Evolutionary conservation across 2,329 filamentous ascomycete species (phyloP).

Genomic region (Botrytis byssoidea): DNA sequence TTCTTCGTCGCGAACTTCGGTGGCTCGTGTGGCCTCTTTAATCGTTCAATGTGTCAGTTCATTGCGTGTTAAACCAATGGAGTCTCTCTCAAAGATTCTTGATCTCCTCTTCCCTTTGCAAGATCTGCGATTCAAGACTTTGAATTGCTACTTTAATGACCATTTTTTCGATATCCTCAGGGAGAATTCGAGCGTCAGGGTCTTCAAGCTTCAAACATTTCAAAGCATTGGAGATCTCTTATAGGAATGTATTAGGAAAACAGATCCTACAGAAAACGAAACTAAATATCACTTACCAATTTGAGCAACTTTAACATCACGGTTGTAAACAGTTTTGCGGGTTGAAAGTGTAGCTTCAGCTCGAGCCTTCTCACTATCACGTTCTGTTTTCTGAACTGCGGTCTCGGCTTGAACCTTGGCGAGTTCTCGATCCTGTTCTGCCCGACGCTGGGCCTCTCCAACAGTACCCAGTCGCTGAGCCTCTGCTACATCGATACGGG

Average conservation of each 20-base stretch:
- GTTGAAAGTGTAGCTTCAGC: conserved; percentile 76
- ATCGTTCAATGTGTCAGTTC: not conserved
- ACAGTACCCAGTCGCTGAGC: conserved; percentile 67
- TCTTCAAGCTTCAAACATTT: not conserved
- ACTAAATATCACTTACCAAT: conserved; percentile 44
- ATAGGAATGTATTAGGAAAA: not conserved
- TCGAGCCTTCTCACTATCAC: conserved; percentile 75
- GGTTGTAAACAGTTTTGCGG: conserved; percentile 67
- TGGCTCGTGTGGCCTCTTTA: conserved; percentile 62
- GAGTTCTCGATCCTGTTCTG: conserved; percentile 79
- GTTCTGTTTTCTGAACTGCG: conserved; percentile 70
- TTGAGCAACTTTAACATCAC: conserved; percentile 72
- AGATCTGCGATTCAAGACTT: not conserved
- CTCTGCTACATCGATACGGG: conserved; percentile 64
- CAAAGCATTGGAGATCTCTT: not conserved
- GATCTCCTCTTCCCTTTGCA: not conserved
- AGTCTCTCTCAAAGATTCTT: not conserved
- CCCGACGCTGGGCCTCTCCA: conserved; percentile 74
- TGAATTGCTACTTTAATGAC: not conserved
- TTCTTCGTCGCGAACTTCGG: conserved; percentile 76
- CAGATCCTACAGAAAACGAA: not conserved
- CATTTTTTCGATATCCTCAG: not conserved
- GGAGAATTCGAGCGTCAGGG: not conserved
- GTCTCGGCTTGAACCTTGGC: conserved; percentile 87
- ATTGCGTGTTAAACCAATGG: not conserved